Conservation (phyloP, 2,329 filamentous ascomycete genomes). For the Didymosphaeria variabile region DNA sequence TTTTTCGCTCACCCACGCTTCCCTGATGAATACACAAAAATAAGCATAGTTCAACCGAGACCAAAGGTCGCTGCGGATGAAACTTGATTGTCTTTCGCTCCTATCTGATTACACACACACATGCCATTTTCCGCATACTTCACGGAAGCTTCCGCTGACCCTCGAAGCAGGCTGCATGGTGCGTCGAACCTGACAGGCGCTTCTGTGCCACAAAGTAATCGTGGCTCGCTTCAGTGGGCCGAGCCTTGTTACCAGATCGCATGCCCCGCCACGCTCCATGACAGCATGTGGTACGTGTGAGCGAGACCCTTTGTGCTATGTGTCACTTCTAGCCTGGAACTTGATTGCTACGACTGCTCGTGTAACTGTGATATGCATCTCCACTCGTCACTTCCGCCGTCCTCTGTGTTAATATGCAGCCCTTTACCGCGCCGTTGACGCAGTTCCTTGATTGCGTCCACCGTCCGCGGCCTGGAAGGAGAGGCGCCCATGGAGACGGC, state of each 20-base stretch:
- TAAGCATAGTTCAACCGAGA: slow-evolving; percentile 57
- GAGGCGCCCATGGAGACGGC: slow-evolving; percentile 26
- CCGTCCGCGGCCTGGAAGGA: slow-evolving; percentile 29
- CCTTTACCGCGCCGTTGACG: slow-evolving; percentile 20
- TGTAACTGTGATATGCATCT: slow-evolving; percentile 36
- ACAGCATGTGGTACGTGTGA: slow-evolving; percentile 11
- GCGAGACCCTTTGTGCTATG: slow-evolving; percentile 19
- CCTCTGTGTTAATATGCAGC: slow-evolving; percentile 32
- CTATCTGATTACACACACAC: slow-evolving; percentile 46
- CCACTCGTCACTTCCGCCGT: slow-evolving; percentile 22
- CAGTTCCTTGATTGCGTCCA: slow-evolving; percentile 22
- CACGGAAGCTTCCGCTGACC: slow-evolving; percentile 18
- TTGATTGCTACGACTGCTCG: slow-evolving; percentile 29
- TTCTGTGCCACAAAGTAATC: slow-evolving; percentile 20
- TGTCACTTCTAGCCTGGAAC: slow-evolving; percentile 17
- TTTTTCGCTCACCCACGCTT: slow-evolving; percentile 22
- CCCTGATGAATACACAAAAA: slow-evolving; percentile 50
- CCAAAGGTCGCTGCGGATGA: slow-evolving; percentile 50
- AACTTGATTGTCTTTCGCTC: slow-evolving; percentile 55
- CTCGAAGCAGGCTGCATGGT: slow-evolving; percentile 15
- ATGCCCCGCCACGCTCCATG: slow-evolving; percentile 4
- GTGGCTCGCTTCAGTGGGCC: slow-evolving; percentile 22
- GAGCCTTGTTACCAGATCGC: not conserved
- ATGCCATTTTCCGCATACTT: not conserved
- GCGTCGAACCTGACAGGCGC: slow-evolving; percentile 6